phyloP scores from a whole-genome alignment of 2,329 filamentous ascomycete species.

The Botrytis paeoniae region DNA sequence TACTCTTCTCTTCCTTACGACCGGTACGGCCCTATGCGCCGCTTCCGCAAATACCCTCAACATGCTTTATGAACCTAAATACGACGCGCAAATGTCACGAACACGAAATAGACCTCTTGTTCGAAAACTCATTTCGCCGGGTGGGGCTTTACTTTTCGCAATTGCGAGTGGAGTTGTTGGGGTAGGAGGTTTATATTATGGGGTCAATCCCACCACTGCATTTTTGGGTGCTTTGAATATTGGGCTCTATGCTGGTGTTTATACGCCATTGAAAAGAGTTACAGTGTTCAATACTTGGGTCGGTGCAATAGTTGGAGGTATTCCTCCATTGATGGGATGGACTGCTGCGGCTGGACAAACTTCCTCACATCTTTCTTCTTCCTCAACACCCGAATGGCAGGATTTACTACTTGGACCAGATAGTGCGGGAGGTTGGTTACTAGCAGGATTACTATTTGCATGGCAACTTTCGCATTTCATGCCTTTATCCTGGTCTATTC shows the following conservation, averaged over 20 bases:
- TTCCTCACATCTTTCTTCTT: conserved; percentile 67
- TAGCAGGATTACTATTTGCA: conserved; percentile 79
- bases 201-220: conserved; percentile 91
- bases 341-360: conserved; percentile 88
- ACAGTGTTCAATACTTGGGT: conserved; percentile 92
- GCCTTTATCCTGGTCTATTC: conserved; percentile 82
- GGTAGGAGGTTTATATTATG: conserved; percentile 72
- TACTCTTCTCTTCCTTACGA: conserved; percentile 87
- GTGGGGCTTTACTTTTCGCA: conserved; percentile 75
- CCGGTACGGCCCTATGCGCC: conserved; percentile 83
- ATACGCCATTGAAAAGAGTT: conserved; percentile 88
- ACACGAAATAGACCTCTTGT: conserved; percentile 89
- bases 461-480: conserved; percentile 99
- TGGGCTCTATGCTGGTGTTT: conserved; percentile 81
- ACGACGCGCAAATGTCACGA: conserved; percentile 90
- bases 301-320: conserved; percentile 86
- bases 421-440: conserved; percentile 78
- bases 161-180: conserved; percentile 67
- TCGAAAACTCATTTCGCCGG: conserved; percentile 68
- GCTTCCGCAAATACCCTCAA: conserved; percentile 92
- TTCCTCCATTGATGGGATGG: conserved; percentile 98
- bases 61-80: conserved; percentile 91
- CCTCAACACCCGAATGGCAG: conserved; percentile 62
- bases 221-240: conserved; percentile 84
- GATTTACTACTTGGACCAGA: conserved; percentile 72